Evolutionary conservation across 106 monocot species (phyloP), one percentile per base, ranked within the genome.

Genomic region (Ottelia alismoides): DNA sequence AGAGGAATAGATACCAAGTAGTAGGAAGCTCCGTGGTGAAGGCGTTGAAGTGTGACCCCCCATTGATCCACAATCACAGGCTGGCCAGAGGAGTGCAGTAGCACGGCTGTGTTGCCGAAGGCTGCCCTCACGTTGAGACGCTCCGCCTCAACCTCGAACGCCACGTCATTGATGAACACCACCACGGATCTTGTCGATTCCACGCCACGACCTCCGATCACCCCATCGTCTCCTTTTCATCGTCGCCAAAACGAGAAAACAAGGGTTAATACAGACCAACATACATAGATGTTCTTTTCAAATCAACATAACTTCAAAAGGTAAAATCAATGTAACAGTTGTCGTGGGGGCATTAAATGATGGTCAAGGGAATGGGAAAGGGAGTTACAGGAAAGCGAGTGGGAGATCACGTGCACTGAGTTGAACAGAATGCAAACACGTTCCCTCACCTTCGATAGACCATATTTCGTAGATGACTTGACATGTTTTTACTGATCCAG

Each of bases 21-120:
- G 65, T 91, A 91, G 25, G 75, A 77, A 31, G 81, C 77, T 0
- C 84, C 90, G 29, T 85, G 90, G 24, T 81, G 90, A 7, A 91
- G 84, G 4, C 81, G 90, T 0, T 78, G 81, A 53, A 91, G 69
- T 31, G 84, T 81, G 56, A 81, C 21, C 22, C 80, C 84, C 60
- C 65, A 72, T 24, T 85, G 78, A 19, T 91, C 81, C 22, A 65
- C 74, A 28, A 66, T 64, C 22, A 91, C 90, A 0, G 81, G 78
- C 20, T 72, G 69, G 56, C 90, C 90, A 32, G 81, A 78, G 31
- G 77, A 58, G 67, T 81, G 68, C 54, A 85, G 52, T 45, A 91
- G 90, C 11, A 85, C 43, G n/a, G 83, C 80, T 16, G 65, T 68
- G 21, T 67, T 64, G 0, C 90, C 90, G 28, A 91, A 91, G 14